Conservation (phyloP, 2,329 filamentous ascomycete species). For the Juglanconis juglandina region DNA sequence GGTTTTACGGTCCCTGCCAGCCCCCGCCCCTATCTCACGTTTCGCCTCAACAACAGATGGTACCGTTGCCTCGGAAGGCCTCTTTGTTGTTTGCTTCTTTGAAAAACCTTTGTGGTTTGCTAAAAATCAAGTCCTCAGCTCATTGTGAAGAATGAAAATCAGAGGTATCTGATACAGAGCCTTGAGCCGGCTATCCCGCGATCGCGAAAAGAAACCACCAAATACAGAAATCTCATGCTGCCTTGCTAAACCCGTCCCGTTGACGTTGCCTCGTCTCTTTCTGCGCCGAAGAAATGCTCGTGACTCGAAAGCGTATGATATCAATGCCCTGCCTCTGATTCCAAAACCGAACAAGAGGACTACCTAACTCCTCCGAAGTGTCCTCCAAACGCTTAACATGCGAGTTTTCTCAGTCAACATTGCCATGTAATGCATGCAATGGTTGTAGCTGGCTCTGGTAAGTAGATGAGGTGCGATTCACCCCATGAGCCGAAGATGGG, state of each 20-base stretch:
- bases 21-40: neutral
- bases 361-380: conserved; percentile 9
- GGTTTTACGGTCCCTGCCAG: too few species aligned
- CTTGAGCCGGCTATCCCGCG: neutral
- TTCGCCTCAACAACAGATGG: neutral
- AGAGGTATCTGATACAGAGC: neutral
- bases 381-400: conserved; percentile 3
- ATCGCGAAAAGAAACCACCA: neutral
- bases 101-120: neutral
- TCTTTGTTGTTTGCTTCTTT: neutral
- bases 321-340: conserved; percentile 6
- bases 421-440: neutral
- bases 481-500: neutral
- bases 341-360: conserved; percentile 6
- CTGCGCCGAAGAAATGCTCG: neutral
- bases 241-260: neutral
- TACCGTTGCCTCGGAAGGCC: neutral
- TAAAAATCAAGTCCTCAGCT: neutral
- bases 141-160: neutral
- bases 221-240: neutral
- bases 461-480: neutral
- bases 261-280: neutral
- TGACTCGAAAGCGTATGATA: neutral
- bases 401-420: neutral
- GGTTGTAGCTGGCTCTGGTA: conserved; percentile 1